Conservation (phyloP, 1,284 basidiomycete species). For the Moesziomyces antarcticus region DNA sequence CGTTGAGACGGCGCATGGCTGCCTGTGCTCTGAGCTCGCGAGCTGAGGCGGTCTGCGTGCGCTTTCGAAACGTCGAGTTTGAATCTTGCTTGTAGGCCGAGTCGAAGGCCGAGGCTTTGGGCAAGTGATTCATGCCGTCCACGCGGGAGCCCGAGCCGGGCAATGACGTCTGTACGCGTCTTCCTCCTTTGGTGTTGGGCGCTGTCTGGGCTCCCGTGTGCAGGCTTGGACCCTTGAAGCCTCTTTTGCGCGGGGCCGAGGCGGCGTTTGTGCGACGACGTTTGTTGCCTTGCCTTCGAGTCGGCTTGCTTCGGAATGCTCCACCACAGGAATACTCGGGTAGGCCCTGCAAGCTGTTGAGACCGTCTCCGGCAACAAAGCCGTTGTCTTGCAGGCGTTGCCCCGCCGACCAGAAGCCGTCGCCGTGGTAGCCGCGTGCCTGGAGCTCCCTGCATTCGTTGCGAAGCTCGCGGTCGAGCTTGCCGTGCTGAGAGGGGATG, state of each 20-base stretch:
- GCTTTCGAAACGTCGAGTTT: constrained; percentile 58
- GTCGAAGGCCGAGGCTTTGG: constrained; percentile 32
- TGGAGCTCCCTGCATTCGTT: constrained; percentile 45
- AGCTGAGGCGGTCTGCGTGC: constrained; percentile 32
- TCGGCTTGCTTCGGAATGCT: constrained; percentile 38
- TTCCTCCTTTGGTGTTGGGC: constrained; percentile 38
- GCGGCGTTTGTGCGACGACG: constrained; percentile 15
- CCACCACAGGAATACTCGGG: constrained; percentile 56
- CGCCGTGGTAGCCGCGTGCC: constrained; percentile 54
- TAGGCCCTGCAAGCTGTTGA: constrained; percentile 34
- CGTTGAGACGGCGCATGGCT: constrained; percentile 27
- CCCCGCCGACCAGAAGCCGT: constrained; percentile 59
- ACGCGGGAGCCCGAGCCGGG: constrained; percentile 49
- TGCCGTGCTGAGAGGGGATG: constrained; percentile 53
- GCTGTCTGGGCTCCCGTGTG: constrained; percentile 59
- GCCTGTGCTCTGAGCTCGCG: constrained; percentile 48
- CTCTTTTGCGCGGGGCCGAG: constrained; percentile 17
- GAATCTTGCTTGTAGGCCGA: constrained; percentile 47
- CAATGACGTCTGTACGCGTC: constrained; percentile 27
- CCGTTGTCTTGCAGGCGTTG: constrained; percentile 43
- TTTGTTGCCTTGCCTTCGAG: constrained; percentile 17
- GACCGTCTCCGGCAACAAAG: constrained; percentile 39
- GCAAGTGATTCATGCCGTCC: constrained; percentile 47
- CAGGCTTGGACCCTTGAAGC: constrained; percentile 47
- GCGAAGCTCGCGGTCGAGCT: constrained; percentile 45